Evolutionary conservation across 345 rosid species (phyloP).

Genomic region (Eucalyptus sp.): DNA sequence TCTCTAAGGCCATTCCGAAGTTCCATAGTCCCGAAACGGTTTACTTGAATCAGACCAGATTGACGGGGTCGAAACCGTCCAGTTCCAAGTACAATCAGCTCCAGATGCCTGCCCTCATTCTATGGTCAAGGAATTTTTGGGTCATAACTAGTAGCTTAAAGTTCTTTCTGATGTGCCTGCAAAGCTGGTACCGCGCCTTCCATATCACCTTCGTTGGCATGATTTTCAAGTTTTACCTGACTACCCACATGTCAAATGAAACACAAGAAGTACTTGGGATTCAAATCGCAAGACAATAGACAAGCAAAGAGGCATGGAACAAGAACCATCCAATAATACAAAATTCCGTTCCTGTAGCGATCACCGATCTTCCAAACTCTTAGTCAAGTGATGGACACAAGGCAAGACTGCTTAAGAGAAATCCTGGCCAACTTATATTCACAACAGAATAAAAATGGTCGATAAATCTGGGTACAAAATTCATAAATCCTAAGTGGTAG

Average conservation of each 20-base stretch:
- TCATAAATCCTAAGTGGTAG: neutral
- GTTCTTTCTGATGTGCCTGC: neutral
- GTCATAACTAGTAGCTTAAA: neutral
- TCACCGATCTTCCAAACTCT: neutral
- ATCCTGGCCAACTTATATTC: neutral
- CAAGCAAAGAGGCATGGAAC: neutral
- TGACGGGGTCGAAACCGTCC: neutral
- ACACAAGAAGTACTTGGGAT: neutral
- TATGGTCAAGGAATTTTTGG: neutral
- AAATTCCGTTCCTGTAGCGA: neutral
- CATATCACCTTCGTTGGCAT: neutral
- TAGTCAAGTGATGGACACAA: neutral
- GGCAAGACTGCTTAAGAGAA: neutral
- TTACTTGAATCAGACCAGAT: neutral
- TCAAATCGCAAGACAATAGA: neutral
- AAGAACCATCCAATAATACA: neutral
- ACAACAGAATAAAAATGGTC: neutral
- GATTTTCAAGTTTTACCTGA: neutral
- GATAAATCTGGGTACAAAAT: neutral
- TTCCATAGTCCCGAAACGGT: neutral
- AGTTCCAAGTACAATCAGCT: neutral
- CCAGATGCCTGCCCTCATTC: neutral
- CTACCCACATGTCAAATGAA: neutral
- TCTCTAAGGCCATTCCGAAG: neutral
- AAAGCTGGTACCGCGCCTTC: neutral